Evolutionary conservation across 345 rosid species (phyloP).

Genomic region (Eucalyptus regnans): DNA sequence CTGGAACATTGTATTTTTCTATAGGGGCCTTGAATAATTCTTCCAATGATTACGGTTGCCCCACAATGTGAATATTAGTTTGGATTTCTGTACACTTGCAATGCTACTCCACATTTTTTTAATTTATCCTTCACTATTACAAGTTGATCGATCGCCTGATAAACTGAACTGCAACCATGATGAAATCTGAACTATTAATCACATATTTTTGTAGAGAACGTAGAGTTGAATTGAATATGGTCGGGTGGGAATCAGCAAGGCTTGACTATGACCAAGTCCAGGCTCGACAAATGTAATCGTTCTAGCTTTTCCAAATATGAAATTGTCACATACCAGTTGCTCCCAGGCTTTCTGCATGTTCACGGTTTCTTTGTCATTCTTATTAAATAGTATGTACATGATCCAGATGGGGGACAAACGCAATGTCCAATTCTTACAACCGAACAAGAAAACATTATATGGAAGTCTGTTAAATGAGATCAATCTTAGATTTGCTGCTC

Average conservation of each 20-base stretch:
- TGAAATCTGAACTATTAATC: background rate
- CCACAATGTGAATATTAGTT: background rate
- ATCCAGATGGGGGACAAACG: background rate
- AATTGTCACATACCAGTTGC: background rate
- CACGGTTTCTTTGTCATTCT: background rate
- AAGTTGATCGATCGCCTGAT: background rate
- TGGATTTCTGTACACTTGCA: background rate
- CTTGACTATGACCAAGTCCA: background rate
- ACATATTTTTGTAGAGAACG: background rate
- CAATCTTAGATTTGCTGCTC: background rate
- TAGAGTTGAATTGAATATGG: background rate
- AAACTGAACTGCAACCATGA: background rate
- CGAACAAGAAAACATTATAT: background rate
- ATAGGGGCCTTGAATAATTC: background rate
- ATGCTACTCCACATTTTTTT: background rate
- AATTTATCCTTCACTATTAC: background rate
- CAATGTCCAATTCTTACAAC: background rate
- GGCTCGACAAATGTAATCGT: background rate
- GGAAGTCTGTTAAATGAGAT: background rate
- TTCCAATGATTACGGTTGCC: background rate
- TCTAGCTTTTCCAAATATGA: background rate
- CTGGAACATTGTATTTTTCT: background rate
- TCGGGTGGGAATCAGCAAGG: background rate
- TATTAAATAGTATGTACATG: background rate
- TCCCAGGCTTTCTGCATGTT: background rate